phyloP scores from a whole-genome alignment of 768 basidiomycete species.

The Melanogaster broomeanus region DNA sequence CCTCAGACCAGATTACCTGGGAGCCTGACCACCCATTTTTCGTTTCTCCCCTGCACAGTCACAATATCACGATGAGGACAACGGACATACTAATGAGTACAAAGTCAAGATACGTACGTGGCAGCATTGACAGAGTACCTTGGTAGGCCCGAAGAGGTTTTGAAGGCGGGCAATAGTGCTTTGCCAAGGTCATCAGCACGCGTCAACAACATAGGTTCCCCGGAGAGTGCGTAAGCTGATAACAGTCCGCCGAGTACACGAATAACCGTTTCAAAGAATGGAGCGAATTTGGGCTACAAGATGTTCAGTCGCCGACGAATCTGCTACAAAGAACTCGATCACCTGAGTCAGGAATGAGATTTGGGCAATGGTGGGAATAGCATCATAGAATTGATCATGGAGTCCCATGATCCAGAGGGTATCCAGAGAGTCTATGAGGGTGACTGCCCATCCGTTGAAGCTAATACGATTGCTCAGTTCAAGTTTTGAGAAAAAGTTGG shows the following conservation, averaged over 20 bases:
- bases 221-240: slow-evolving; percentile 74
- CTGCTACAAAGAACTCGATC: slow-evolving; percentile 14
- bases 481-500: not conserved
- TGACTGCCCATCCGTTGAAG: slow-evolving; percentile 63
- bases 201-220: slow-evolving; percentile 54
- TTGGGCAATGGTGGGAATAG: slow-evolving; percentile 50
- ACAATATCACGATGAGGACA: not conserved
- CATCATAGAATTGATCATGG: slow-evolving; percentile 63
- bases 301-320: not conserved
- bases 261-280: slow-evolving; percentile 79
- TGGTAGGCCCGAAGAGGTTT: slow-evolving; percentile 46
- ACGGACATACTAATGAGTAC: not conserved
- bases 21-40: slow-evolving; percentile 32
- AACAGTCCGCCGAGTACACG: slow-evolving; percentile 77
- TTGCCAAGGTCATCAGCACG: slow-evolving; percentile 71
- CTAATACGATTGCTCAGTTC: slow-evolving; percentile 5
- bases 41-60: slow-evolving; percentile 33
- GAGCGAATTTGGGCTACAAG: slow-evolving; percentile 36
- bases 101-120: slow-evolving; percentile 34
- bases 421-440: slow-evolving; percentile 76
- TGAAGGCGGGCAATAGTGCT: slow-evolving; percentile 42
- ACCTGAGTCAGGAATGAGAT: slow-evolving; percentile 42
- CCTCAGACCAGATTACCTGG: slow-evolving; percentile 39
- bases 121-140: slow-evolving; percentile 49
- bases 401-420: slow-evolving; percentile 83